These are phyloP conservation scores for Aspergillus intermedius DNA, from an alignment of 2,329 filamentous ascomycete species.

Conservation along the genomic window DNA sequence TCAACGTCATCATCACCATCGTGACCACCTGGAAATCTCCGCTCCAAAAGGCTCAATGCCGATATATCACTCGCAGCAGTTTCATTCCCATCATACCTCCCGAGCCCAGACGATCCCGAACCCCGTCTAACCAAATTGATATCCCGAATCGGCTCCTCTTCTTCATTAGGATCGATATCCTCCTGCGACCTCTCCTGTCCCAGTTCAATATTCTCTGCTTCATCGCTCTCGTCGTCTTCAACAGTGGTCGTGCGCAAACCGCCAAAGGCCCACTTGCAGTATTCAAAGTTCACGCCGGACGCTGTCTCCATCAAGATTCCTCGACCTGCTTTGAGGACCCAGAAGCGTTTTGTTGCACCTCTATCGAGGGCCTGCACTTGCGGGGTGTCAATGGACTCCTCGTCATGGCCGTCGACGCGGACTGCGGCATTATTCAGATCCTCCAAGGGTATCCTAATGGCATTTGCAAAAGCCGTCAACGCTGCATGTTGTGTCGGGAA, in stretches of 20 bases:
- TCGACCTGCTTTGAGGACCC: conserved; percentile 55
- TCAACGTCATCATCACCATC: conserved; percentile 17
- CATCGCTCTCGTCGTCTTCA: conserved; percentile 28
- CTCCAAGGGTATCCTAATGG: conserved; percentile 48
- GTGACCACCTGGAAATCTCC: conserved; percentile 10
- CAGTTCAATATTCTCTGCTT: conserved; percentile 29
- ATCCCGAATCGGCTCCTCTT: conserved; percentile 38
- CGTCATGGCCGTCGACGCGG: conserved; percentile 13
- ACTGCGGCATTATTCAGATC: conserved; percentile 41
- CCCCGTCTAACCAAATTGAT: conserved; percentile 21
- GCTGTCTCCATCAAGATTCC: conserved; percentile 54
- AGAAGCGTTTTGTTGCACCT: conserved; percentile 41
- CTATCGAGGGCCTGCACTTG: conserved; percentile 28
- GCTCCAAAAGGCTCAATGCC: conserved; percentile 2
- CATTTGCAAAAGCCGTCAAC: conserved; percentile 51
- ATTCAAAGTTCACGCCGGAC: conserved; percentile 50
- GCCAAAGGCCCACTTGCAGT: conserved; percentile 56
- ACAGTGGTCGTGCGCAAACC: conserved; percentile 46
- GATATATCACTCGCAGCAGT: too few relatives aligned
- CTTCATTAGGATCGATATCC: conserved; percentile 43
- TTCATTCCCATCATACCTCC: conserved; percentile 12
- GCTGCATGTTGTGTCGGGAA: conserved; percentile 51
- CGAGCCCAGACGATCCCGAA: background rate
- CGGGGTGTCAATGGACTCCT: conserved; percentile 10
- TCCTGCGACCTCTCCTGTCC: conserved; percentile 43